Conservation (phyloP, 257 asterid genomes). For the Cinchona pubescens region DNA sequence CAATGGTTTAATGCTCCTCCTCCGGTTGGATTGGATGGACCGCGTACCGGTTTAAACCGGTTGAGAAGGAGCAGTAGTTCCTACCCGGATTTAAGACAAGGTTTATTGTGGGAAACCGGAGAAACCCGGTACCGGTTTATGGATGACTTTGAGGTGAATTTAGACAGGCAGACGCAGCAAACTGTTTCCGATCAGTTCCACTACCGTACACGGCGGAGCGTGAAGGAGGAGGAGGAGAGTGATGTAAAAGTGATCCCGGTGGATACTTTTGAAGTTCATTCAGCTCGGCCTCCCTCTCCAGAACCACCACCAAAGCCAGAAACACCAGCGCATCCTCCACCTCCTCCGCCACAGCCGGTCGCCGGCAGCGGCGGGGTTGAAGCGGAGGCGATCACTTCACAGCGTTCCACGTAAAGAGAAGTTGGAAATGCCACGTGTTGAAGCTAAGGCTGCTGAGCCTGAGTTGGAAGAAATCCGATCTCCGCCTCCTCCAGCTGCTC, state of each 20-base stretch:
- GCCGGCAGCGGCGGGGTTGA: slow-evolving; percentile 30
- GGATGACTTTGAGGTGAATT: slow-evolving; percentile 67
- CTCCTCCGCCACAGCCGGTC: slow-evolving; percentile 38
- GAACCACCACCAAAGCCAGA: slow-evolving; percentile 31
- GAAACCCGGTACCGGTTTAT: slow-evolving; percentile 38
- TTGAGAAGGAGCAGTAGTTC: slow-evolving; percentile 76
- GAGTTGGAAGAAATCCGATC: slow-evolving; percentile 23
- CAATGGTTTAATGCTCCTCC: slow-evolving; percentile 43
- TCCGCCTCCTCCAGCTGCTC: slow-evolving; percentile 29
- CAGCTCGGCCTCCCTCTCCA: slow-evolving; percentile 30
- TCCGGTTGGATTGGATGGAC: slow-evolving; percentile 30
- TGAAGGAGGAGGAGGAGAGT: slow-evolving; percentile 18
- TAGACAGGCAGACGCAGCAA: slow-evolving; percentile 35
- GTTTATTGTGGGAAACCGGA: slow-evolving; percentile 43
- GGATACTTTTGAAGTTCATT: slow-evolving; percentile 53
- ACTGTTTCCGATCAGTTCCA: slow-evolving; percentile 11
- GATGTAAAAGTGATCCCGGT: slow-evolving; percentile 53
- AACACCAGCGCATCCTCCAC: slow-evolving; percentile 34
- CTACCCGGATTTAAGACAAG: slow-evolving; percentile 76
- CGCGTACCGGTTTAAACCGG: slow-evolving; percentile 33
- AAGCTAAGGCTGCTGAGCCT: slow-evolving; percentile 19
- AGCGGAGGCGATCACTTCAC: slow-evolving; percentile 49
- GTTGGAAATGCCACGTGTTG: slow-evolving; percentile 26
- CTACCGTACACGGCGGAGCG: slow-evolving; percentile 28
- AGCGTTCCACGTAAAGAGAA: slow-evolving; percentile 42